Evolutionary conservation across 768 basidiomycete genomes (phyloP).

Genomic region (Coprinellus aureogranulatus): DNA sequence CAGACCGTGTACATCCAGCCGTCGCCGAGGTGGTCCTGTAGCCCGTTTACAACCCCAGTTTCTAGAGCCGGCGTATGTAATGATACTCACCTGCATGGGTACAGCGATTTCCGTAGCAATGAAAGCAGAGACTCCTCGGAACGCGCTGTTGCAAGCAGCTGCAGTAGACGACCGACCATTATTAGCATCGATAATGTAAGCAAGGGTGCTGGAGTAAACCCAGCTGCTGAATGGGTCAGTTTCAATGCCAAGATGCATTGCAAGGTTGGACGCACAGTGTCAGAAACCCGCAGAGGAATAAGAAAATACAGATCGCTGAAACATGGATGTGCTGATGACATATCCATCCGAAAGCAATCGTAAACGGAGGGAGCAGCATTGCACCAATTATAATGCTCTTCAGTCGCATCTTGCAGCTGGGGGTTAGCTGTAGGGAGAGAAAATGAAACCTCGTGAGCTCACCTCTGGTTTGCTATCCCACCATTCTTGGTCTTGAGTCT

Average conservation of each 20-base stretch:
- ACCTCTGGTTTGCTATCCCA: conserved; percentile 64
- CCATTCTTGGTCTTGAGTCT: conserved; percentile 37
- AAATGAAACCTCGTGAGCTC: no score
- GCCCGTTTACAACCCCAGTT: neutral
- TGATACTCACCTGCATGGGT: conserved; percentile 57
- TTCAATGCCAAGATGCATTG: neutral
- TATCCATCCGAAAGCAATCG: conserved; percentile 76
- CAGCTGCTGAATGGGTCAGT: conserved; percentile 26
- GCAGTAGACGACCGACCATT: conserved; percentile 74
- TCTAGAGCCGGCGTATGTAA: neutral
- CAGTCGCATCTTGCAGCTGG: conserved; percentile 84
- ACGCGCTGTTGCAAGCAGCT: conserved; percentile 72
- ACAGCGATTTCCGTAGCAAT: conserved; percentile 70
- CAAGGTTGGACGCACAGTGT: conserved; percentile 52
- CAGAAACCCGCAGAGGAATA: conserved; percentile 74
- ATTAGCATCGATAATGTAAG: conserved; percentile 88
- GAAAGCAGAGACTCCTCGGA: conserved; percentile 69
- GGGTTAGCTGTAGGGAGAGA: no score
- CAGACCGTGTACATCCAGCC: conserved; percentile 73
- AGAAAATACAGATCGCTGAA: conserved; percentile 63
- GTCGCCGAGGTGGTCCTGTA: conserved; percentile 67
- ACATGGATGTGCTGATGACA: conserved; percentile 61
- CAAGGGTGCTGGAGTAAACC: conserved; percentile 48
- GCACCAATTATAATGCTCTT: conserved; percentile 60
- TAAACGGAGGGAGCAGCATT: conserved; percentile 55